Conservation (phyloP, 2,329 filamentous ascomycete species). For the Ophiocordyceps robertsii region DNA sequence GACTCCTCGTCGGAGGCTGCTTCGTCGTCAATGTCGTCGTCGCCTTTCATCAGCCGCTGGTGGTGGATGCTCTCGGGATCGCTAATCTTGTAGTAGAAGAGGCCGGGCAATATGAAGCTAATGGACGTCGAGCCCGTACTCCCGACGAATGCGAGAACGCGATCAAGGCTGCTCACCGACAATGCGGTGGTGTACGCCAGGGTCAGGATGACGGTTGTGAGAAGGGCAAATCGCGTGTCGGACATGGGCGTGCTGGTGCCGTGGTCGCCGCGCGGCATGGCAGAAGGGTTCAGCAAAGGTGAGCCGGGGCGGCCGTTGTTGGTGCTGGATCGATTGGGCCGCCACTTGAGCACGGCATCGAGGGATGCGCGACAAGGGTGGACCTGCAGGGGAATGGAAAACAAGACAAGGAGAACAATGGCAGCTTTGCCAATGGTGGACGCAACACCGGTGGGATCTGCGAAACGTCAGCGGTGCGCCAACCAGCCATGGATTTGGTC, state of each 20-base stretch:
- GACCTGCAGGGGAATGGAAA: conserved; percentile 89
- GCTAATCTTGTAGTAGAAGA: conserved; percentile 98
- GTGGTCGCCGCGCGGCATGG: conserved; percentile 32
- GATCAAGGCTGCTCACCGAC: conserved; percentile 78
- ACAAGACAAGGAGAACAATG: conserved; percentile 91
- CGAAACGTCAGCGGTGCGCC: conserved; percentile 7
- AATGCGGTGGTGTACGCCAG: conserved; percentile 79
- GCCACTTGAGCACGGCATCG: conserved; percentile 89
- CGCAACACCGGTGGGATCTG: conserved; percentile 38
- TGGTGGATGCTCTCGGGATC: conserved; percentile 77
- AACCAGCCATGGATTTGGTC: neutral
- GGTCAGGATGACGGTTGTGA: conserved; percentile 77
- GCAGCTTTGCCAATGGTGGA: conserved; percentile 90
- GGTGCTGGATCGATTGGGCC: conserved; percentile 40
- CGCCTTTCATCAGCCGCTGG: conserved; percentile 77
- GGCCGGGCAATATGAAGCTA: conserved; percentile 86
- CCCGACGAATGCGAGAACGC: conserved; percentile 88
- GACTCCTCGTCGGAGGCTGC: conserved; percentile 35
- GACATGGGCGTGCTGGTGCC: conserved; percentile 54
- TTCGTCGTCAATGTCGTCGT: conserved; percentile 64
- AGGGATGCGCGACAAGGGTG: conserved; percentile 93
- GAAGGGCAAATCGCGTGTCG: conserved; percentile 75
- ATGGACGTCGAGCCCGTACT: conserved; percentile 91
- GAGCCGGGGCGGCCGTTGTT: conserved; percentile 24
- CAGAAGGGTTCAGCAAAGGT: conserved; percentile 24